Conservation (phyloP, 495 filamentous ascomycete genomes). For the Hypoxylon trugodes region DNA sequence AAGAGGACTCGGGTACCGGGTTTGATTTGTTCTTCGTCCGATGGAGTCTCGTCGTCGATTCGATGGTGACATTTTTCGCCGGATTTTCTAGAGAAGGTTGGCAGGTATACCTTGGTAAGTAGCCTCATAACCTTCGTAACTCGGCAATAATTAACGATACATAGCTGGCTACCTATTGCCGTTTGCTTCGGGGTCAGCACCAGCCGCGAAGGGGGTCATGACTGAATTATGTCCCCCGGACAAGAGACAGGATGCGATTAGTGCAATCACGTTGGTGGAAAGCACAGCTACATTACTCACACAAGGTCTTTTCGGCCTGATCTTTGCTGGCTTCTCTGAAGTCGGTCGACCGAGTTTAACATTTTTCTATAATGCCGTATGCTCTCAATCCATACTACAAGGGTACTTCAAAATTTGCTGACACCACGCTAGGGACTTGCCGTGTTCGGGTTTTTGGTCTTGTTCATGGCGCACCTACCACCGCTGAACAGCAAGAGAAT, state of each 20-base stretch:
- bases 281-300: slow-evolving; percentile 61
- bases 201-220: slow-evolving; percentile 66
- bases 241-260: slow-evolving; percentile 61
- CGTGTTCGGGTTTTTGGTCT: slow-evolving; percentile 53
- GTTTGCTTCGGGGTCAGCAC: slow-evolving; percentile 62
- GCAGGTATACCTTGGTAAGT: slow-evolving; percentile 63
- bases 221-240: slow-evolving; percentile 59
- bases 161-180: slow-evolving; percentile 59
- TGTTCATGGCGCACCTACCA: slow-evolving; percentile 59
- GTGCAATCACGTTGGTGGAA: slow-evolving; percentile 64
- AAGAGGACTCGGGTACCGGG: slow-evolving; percentile 43
- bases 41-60: slow-evolving; percentile 61
- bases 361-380: slow-evolving; percentile 63
- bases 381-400: slow-evolving; percentile 19
- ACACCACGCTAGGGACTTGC: slow-evolving; percentile 49
- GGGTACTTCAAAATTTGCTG: neutral
- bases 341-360: slow-evolving; percentile 58
- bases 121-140: neutral
- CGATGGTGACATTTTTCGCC: slow-evolving; percentile 58
- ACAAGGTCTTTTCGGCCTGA: slow-evolving; percentile 61
- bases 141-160: neutral
- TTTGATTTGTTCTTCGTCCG: slow-evolving; percentile 66
- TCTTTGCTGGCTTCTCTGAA: slow-evolving; percentile 60
- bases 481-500: slow-evolving; percentile 53
- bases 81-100: slow-evolving; percentile 59